Percentiles rank a stretch among this genome's conserved stretches.
Conservation (phyloP, 176 grass and related monocot species). For the Oryza nivara region DNA sequence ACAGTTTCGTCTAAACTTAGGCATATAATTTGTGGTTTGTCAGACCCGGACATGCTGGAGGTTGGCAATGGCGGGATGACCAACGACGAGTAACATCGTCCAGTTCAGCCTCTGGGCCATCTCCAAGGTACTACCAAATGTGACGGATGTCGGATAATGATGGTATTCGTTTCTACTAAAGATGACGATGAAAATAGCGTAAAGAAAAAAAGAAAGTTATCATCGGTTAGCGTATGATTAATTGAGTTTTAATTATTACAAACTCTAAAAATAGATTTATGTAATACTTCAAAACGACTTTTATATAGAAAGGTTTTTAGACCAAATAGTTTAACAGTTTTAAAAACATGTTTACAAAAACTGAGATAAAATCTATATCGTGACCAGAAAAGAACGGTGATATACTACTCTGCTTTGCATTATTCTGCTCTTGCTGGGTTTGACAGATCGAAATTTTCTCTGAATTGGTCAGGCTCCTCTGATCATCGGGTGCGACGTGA, state of each 20-base stretch:
- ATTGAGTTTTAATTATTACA: too few relatives aligned
- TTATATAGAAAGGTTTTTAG: too few relatives aligned
- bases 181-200: too few relatives aligned
- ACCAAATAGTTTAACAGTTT: too few relatives aligned
- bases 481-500: constrained; percentile 86
- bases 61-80: constrained; percentile 91
- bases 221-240: too few relatives aligned
- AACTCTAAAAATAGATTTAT: too few relatives aligned
- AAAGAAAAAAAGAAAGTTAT: too few relatives aligned
- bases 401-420: background rate
- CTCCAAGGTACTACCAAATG: constrained; percentile 57
- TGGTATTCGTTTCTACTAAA: too few relatives aligned
- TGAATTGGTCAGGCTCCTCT: constrained; percentile 70
- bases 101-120: constrained; percentile 94
- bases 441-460: background rate
- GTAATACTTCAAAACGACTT: too few relatives aligned
- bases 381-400: too few relatives aligned
- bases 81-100: constrained; percentile 70
- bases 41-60: constrained; percentile 94
- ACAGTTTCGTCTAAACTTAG: background rate
- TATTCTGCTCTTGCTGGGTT: background rate
- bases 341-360: too few relatives aligned
- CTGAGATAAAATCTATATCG: too few relatives aligned
- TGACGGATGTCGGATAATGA: background rate
- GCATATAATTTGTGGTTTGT: background rate